A percentile compares a stretch with the other conserved stretches of the same genome.
phyloP scores from a whole-genome alignment of 2,329 filamentous ascomycete species.

The Sclerotinia spermophila region DNA sequence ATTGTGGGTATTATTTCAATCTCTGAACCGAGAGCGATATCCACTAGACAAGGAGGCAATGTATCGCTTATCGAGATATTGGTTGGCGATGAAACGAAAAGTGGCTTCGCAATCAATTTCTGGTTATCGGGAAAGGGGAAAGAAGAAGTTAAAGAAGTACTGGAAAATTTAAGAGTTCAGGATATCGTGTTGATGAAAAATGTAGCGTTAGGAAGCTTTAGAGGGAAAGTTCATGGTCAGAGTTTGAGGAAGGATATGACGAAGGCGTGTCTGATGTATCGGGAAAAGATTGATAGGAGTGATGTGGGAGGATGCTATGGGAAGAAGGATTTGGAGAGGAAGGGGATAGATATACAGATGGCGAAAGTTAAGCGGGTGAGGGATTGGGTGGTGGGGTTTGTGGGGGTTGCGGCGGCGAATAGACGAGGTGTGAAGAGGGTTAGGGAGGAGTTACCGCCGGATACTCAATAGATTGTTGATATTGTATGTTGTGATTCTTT shows the following conservation, averaged over 20 bases:
- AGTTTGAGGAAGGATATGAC: slow-evolving; percentile 71
- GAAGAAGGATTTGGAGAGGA: slow-evolving; percentile 43
- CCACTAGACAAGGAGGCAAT: slow-evolving; percentile 58
- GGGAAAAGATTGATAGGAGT: slow-evolving; percentile 48
- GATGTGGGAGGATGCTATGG: slow-evolving; percentile 57
- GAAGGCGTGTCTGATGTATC: slow-evolving; percentile 62
- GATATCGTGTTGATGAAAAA: slow-evolving; percentile 79
- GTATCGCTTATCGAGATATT: slow-evolving; percentile 71
- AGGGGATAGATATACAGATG: slow-evolving; percentile 47
- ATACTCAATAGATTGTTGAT: slow-evolving; percentile 23
- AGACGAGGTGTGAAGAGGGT: slow-evolving; percentile 8
- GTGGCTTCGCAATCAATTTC: slow-evolving; percentile 78
- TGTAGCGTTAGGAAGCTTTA: slow-evolving; percentile 73
- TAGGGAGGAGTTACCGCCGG: slow-evolving; percentile 23
- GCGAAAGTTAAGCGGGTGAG: slow-evolving; percentile 64
- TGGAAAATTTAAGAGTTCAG: slow-evolving; percentile 56
- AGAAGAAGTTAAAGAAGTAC: slow-evolving; percentile 26
- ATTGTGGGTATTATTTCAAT: slow-evolving; percentile 77
- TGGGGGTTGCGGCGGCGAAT: slow-evolving; percentile 42
- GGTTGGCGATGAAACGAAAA: slow-evolving; percentile 79
- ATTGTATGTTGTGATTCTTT: not conserved
- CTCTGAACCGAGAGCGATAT: slow-evolving; percentile 53
- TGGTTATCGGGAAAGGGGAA: slow-evolving; percentile 59
- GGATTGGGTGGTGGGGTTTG: slow-evolving; percentile 72
- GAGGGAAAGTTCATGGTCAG: slow-evolving; percentile 76